These are phyloP conservation scores for Aspergillus kassunensis DNA, from an alignment of 495 filamentous ascomycete species.

Conservation along the genomic window DNA sequence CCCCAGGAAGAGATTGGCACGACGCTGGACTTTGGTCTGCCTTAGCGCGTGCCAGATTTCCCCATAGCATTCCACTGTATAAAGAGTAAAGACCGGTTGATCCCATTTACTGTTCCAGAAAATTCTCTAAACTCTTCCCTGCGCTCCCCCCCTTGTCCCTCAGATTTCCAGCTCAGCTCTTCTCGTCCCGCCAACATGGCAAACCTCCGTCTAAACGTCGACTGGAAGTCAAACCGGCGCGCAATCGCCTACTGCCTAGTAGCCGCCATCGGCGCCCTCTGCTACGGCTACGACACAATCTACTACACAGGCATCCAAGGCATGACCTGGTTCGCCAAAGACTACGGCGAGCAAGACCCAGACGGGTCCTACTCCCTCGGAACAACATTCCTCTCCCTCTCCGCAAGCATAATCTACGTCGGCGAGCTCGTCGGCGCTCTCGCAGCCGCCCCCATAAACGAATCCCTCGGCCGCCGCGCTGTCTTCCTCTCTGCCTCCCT, in stretches of 20 bases:
- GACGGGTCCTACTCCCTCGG: conserved; percentile 15
- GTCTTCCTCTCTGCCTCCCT: conserved; percentile 21
- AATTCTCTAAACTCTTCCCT: no score
- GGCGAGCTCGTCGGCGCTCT: conserved; percentile 25
- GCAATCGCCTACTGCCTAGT: conserved; percentile 24
- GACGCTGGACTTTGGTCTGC: no score
- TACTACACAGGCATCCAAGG: conserved; percentile 30
- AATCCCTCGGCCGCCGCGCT: conserved; percentile 17
- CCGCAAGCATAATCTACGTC: conserved; percentile 26
- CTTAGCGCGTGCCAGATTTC: no score
- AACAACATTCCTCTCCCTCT: conserved; percentile 22
- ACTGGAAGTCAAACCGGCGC: conserved; percentile 23
- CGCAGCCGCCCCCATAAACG: conserved; percentile 20
- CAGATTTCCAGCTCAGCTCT: no score
- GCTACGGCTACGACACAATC: conserved; percentile 27
- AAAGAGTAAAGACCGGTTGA: no score
- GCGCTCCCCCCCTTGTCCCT: no score
- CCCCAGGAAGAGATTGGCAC: no score
- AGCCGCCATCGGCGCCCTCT: conserved; percentile 25
- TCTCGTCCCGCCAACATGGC: conserved; percentile 14
- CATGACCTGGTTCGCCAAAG: conserved; percentile 21
- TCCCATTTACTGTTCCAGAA: no score
- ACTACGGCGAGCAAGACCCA: conserved; percentile 18
- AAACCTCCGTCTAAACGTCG: conserved; percentile 16
- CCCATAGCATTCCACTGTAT: no score